phyloP scores from a whole-genome alignment of 352 stramenopile species.

The Globisporangium recalcitrans region DNA sequence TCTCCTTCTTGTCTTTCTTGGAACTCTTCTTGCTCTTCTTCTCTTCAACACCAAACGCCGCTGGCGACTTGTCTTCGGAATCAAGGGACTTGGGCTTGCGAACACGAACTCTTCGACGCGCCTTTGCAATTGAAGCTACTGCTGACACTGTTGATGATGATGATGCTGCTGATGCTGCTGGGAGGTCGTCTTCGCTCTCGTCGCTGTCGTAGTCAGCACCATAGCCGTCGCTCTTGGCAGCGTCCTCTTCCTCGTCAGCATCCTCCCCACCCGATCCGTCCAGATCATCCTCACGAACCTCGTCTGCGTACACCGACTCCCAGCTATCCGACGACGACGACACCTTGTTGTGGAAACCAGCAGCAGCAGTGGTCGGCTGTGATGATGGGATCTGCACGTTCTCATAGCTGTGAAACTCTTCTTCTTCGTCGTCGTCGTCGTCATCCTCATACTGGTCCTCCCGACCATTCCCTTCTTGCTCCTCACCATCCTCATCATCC shows the following conservation, averaged over 20 bases:
- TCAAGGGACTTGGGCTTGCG: background rate
- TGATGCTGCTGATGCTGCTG: background rate
- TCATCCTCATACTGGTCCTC: constrained; percentile 12
- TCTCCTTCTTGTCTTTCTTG: constrained; percentile 19
- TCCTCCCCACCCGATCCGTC: constrained; percentile 4
- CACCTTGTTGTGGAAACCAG: constrained; percentile 8
- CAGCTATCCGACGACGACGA: constrained; percentile 24
- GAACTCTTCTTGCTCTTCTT: constrained; percentile 2
- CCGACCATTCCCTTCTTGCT: constrained; percentile 16
- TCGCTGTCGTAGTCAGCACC: constrained; percentile 64
- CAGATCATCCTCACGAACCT: background rate
- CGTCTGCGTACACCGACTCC: constrained; percentile 21
- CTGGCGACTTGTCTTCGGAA: background rate
- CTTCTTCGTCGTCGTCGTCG: constrained; percentile 6
- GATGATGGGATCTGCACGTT: constrained; percentile 10
- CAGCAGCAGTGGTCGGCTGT: too few species aligned
- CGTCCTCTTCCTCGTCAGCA: constrained; percentile 14
- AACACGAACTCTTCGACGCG: constrained; percentile 4
- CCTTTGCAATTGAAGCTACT: constrained; percentile 7
- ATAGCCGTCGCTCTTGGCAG: constrained; percentile 43
- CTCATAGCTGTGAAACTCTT: constrained; percentile 15
- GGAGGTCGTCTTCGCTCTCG: constrained; percentile 44
- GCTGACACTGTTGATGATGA: constrained; percentile 6
- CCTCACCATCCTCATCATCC: constrained; percentile 13
- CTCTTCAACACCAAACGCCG: background rate